A percentile compares a stretch with the other conserved stretches of the same genome.
phyloP scores from a whole-genome alignment of 768 basidiomycete species.

The Lactifluus subvellereus region DNA sequence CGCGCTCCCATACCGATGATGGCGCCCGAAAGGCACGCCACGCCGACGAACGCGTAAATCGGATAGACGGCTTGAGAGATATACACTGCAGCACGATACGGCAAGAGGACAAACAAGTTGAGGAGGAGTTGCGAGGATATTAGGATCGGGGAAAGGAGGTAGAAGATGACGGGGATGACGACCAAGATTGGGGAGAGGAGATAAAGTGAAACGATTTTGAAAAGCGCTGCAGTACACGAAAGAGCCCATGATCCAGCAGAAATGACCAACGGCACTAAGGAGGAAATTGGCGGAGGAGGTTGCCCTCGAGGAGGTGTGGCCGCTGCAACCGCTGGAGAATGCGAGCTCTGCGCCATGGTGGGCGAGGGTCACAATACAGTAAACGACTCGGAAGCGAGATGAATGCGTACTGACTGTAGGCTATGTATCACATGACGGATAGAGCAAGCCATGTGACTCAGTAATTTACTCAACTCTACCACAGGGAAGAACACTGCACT shows the following conservation, averaged over 20 bases:
- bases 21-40: conserved; percentile 17
- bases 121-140: conserved; percentile 14
- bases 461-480: too few relatives aligned
- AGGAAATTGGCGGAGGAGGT: conserved; percentile 9
- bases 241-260: not conserved
- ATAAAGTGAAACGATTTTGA: not conserved
- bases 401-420: too few relatives aligned
- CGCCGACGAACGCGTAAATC: conserved; percentile 22
- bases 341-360: conserved; percentile 5
- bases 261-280: conserved; percentile 2
- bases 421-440: too few relatives aligned
- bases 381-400: too few relatives aligned
- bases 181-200: conserved; percentile 8
- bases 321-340: not conserved
- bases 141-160: conserved; percentile 18
- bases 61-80: conserved; percentile 19
- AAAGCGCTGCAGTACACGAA: not conserved
- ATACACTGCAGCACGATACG: conserved; percentile 10
- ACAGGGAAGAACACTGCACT: too few relatives aligned
- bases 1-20: conserved; percentile 19
- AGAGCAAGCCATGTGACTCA: too few relatives aligned
- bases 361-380: not conserved
- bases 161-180: not conserved
- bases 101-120: conserved; percentile 9
- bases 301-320: not conserved